Base-by-base conservation (phyloP, 345 rosid species). In the Arabidopsis suecica region DNA sequence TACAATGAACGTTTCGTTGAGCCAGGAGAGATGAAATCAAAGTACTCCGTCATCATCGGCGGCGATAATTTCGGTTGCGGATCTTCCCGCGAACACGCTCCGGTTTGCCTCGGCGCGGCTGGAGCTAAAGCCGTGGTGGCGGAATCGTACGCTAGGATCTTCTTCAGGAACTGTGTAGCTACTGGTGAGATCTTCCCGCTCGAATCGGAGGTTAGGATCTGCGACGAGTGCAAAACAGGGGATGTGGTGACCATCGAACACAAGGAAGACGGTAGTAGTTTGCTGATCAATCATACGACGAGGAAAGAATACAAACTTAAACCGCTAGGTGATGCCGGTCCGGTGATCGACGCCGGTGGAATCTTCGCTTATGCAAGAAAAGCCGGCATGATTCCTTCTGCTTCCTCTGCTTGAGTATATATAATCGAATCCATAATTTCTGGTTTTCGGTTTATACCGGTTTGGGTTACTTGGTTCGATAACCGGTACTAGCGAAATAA, bases 11-110 rank as follows among this genome's bases (percentile, higher is more conserved):
- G 93, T 28, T 89, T 91, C 78, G 77, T 91, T 6, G 88, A 79
- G 5, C 82, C 87, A 2, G 48, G 65, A 14, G 82, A 85, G 69
- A 76, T 63, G 45, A 89, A 89, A 56, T 81, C 96, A 10, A 84
- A 81, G 59, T 91, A 85, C 83, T 22, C 87, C 3, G 84, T 91
- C 48, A 73, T 91, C 14, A 82, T 89, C 30, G 96, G 72, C 0
- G 97, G 96, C 1, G 91, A 82, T 14, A 91, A 89, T 67, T 91
- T 91, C 61, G 96, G 97, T 1, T 91, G 97, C 63, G 97, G 96
- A 1, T 91, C 97, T 0, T 91, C 97, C 1, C 84, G 97, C 6
- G 97, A 91, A 83, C 97, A 89, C 69, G 97, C 96, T 12, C 97
- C 97, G 12, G 95, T 91, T 22, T 91, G 93, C 1, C 82, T 91